phyloP scores from a whole-genome alignment of 1,284 basidiomycete genomes.

The Tylopilus sp. region DNA sequence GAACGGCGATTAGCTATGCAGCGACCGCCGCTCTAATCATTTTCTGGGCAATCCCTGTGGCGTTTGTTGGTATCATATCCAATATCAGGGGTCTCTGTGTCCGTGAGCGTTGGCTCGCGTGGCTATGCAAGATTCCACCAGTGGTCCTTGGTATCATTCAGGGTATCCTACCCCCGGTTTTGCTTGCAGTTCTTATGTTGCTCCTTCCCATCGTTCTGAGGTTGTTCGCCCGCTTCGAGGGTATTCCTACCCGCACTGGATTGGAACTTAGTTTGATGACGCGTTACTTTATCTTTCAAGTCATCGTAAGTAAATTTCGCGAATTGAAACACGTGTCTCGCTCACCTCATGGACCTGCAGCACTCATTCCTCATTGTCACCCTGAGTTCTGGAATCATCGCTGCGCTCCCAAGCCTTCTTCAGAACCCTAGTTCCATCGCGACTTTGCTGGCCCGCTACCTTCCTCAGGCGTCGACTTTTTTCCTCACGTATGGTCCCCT shows the following conservation, averaged over 20 bases:
- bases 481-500: slow-evolving; percentile 76
- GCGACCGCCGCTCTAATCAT: slow-evolving; percentile 65
- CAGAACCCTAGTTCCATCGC: slow-evolving; percentile 63
- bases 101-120: slow-evolving; percentile 69
- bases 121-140: slow-evolving; percentile 72
- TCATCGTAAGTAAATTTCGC: slow-evolving; percentile 57
- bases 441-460: slow-evolving; percentile 62
- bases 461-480: slow-evolving; percentile 88
- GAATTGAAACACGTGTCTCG: neutral
- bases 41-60: slow-evolving; percentile 73
- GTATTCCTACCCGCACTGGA: slow-evolving; percentile 75
- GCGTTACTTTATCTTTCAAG: slow-evolving; percentile 89
- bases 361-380: slow-evolving; percentile 91
- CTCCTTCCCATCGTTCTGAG: slow-evolving; percentile 85
- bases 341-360: slow-evolving; percentile 33
- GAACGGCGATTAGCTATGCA: slow-evolving; percentile 56
- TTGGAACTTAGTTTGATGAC: slow-evolving; percentile 91
- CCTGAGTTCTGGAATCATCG: slow-evolving; percentile 75
- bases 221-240: slow-evolving; percentile 74
- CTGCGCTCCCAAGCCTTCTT: slow-evolving; percentile 60
- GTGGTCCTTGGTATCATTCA: slow-evolving; percentile 80
- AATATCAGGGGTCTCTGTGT: slow-evolving; percentile 76
- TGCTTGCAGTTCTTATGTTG: slow-evolving; percentile 88
- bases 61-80: slow-evolving; percentile 83
- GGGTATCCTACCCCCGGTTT: slow-evolving; percentile 83